These are phyloP conservation scores for Galerina sulciceps DNA, from an alignment of 768 basidiomycete species.

Conservation along the genomic window DNA sequence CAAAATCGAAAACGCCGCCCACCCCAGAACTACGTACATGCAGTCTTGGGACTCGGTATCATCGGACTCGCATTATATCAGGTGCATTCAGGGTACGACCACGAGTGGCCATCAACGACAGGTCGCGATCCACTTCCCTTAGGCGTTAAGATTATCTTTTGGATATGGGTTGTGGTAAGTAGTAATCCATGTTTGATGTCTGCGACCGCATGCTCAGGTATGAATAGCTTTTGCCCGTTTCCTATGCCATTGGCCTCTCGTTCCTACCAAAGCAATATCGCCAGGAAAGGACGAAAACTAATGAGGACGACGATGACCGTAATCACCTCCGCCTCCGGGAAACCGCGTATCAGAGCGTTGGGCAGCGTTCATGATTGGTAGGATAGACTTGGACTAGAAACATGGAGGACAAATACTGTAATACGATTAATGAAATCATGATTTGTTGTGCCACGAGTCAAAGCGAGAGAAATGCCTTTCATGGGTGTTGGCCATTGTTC, in stretches of 20 bases:
- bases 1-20: slow-evolving; percentile 40
- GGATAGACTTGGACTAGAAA: background rate
- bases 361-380: background rate
- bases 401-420: too few relatives aligned
- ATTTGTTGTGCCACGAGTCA: too few relatives aligned
- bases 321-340: slow-evolving; percentile 14
- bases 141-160: slow-evolving; percentile 45
- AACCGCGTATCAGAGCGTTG: slow-evolving; percentile 10
- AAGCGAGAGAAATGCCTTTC: too few relatives aligned
- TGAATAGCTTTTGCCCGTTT: slow-evolving; percentile 44
- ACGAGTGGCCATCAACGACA: slow-evolving; percentile 53
- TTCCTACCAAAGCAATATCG: slow-evolving; percentile 51
- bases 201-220: background rate
- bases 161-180: slow-evolving; percentile 53
- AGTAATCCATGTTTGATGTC: background rate
- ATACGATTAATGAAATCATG: too few relatives aligned
- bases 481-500: background rate
- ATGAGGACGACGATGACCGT: slow-evolving; percentile 12
- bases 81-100: slow-evolving; percentile 47
- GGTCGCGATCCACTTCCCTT: slow-evolving; percentile 42
- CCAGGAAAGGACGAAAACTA: slow-evolving; percentile 40
- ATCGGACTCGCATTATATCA: slow-evolving; percentile 56
- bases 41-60: slow-evolving; percentile 52
- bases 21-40: slow-evolving; percentile 62
- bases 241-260: slow-evolving; percentile 45